A percentile compares a stretch with the other conserved stretches of the same genome.
Conservation (phyloP, 306 rosid species). For the Cucurbita argyrosperma region DNA sequence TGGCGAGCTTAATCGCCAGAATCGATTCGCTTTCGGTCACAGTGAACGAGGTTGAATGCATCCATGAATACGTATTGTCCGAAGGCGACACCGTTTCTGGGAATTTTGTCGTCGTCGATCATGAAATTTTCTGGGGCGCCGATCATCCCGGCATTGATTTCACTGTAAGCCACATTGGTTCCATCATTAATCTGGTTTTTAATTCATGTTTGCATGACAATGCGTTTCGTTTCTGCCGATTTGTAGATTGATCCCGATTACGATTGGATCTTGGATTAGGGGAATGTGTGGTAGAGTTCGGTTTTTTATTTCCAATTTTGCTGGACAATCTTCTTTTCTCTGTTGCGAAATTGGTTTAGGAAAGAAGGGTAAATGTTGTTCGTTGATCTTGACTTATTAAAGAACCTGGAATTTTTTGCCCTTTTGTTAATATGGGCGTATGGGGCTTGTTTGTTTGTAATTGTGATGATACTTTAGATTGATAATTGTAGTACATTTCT, state of each 20-base stretch:
- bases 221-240: not conserved
- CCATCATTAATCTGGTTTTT: not conserved
- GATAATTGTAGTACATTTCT: not conserved
- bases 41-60: slow-evolving; percentile 72
- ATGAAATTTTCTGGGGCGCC: slow-evolving; percentile 80
- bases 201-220: not conserved
- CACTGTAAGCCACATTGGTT: slow-evolving; percentile 24
- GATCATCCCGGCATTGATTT: slow-evolving; percentile 97
- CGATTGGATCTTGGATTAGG: not conserved
- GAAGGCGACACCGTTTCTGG: slow-evolving; percentile 80
- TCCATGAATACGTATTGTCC: slow-evolving; percentile 76
- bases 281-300: not conserved
- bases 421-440: not conserved
- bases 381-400: not conserved
- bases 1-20: slow-evolving; percentile 29
- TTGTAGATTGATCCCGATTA: not conserved
- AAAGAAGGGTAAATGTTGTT: not conserved
- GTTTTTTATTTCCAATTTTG: not conserved
- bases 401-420: not conserved
- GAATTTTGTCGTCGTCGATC: slow-evolving; percentile 87
- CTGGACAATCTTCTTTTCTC: not conserved
- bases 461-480: not conserved
- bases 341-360: not conserved
- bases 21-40: slow-evolving; percentile 68
- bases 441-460: not conserved